Conservation (phyloP, 1,139 yeast genomes). For the Scheffersomyces lignicola region DNA sequence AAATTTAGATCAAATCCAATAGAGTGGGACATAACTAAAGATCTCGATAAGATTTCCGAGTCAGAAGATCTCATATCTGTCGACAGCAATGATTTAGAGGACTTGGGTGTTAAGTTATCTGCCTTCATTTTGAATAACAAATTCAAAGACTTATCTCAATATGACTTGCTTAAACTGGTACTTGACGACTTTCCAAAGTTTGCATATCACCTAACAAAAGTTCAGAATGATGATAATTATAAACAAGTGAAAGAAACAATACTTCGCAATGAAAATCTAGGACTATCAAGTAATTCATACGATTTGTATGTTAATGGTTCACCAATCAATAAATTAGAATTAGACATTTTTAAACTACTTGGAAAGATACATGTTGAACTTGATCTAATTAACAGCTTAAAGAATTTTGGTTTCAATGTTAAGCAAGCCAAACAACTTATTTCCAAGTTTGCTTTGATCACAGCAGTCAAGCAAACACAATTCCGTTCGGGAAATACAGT, state of each 20-base stretch:
- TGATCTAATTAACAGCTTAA: conserved; percentile 25
- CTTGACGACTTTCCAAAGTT: conserved; percentile 54
- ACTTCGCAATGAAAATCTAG: conserved; percentile 29
- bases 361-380: conserved; percentile 38
- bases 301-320: conserved; percentile 70
- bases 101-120: conserved; percentile 48
- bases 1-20: background rate
- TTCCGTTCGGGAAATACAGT: conserved; percentile 35
- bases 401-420: conserved; percentile 34
- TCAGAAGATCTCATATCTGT: conserved; percentile 24
- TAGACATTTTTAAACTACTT: conserved; percentile 47
- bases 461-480: conserved; percentile 36
- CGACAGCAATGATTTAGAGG: conserved; percentile 26
- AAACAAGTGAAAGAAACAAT: conserved; percentile 22
- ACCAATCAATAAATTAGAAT: conserved; percentile 40
- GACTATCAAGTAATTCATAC: conserved; percentile 35
- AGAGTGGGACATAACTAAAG: conserved; percentile 9
- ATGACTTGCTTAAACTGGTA: conserved; percentile 34
- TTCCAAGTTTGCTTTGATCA: conserved; percentile 44
- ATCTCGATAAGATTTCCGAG: conserved; percentile 11
- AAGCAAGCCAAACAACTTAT: conserved; percentile 39
- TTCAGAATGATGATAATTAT: conserved; percentile 13
- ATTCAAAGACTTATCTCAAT: conserved; percentile 23
- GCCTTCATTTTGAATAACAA: conserved; percentile 38
- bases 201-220: conserved; percentile 30